Evolutionary conservation across 148 eudicot genomes (phyloP), one percentile per base, ranked within the genome.

Genomic region (Hydrangea macrophylla): DNA sequence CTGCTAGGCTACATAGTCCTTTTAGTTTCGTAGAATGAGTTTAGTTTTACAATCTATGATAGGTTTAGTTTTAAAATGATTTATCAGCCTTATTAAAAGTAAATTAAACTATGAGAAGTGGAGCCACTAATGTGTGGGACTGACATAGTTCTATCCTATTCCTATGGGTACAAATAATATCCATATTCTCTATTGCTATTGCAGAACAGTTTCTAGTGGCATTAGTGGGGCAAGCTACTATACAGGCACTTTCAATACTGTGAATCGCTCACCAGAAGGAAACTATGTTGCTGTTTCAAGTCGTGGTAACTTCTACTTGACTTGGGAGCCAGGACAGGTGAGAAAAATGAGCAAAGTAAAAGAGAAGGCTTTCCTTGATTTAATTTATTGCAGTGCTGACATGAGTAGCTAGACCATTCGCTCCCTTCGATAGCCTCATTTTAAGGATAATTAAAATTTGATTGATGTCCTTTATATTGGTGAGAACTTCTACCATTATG

Each of bases 311-410:
- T 95, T 95, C 76, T 95, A 79, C 72, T 69, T 95, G 65, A 95
- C 99, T 53, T 95, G 99, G 99, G 96, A 89, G 81, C 99, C 99
- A 61, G 99, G 99, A 39, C 97, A 95, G 93, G 99, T 95, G 60
- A 69, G 65, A 44, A 67, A 71, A n/a, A 23, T 40, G 53, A 13
- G 11, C 58, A 64, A 54, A 13, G 12, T 25, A 42, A 18, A 18
- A 28, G 31, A n/a, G 28, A 35, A n/a, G 28, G 55, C 22, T 28
- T 48, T 6, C 39, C 23, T 13, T 67, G 6, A 36, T 11, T 22
- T 51, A 18, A 7, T 64, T 28, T 30, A 27, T 20, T 35, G 15
- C n/a, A 35, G 48, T 22, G 48, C 28, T 35, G 31, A 60, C 6
- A 36, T 32, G 64, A 23, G 36, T 37, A 18, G 37, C 1, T 5